Conservation (phyloP, 306 rosid species). For the Trichosanthes truncata region DNA sequence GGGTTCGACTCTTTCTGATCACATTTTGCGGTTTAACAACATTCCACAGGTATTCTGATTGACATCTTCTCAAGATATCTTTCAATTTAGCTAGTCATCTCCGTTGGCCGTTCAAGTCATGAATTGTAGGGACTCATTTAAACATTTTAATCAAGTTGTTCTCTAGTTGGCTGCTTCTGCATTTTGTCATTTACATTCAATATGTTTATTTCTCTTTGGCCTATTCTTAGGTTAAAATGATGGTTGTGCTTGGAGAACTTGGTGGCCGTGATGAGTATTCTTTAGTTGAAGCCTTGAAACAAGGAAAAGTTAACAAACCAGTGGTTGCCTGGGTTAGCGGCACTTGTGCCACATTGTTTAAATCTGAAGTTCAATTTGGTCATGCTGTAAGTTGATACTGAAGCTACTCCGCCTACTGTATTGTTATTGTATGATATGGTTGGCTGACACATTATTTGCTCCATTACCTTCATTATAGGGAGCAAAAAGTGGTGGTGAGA, state of each 20-base stretch:
- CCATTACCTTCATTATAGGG: slow-evolving; percentile 41
- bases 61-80: slow-evolving; percentile 5
- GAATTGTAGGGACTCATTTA: not conserved
- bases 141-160: not conserved
- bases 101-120: not conserved
- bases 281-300: slow-evolving; percentile 86
- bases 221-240: slow-evolving; percentile 64
- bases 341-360: slow-evolving; percentile 93
- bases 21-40: slow-evolving; percentile 90
- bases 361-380: slow-evolving; percentile 98
- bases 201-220: slow-evolving; percentile 11
- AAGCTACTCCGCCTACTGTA: not conserved
- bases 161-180: not conserved
- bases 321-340: slow-evolving; percentile 99
- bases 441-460: not conserved
- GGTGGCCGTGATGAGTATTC: slow-evolving; percentile 97
- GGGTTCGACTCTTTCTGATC: slow-evolving; percentile 95
- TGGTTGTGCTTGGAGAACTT: slow-evolving; percentile 94
- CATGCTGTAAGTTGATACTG: slow-evolving; percentile 73
- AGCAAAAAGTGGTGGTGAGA: slow-evolving; percentile 95
- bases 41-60: slow-evolving; percentile 63
- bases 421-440: slow-evolving; percentile 11
- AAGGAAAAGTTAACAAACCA: slow-evolving; percentile 83
- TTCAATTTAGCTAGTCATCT: not conserved
- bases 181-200: not conserved